Evolutionary conservation across 305 asterid genomes (phyloP), one percentile per base, ranked within the genome.

Genomic region (Andrographis paniculata): DNA sequence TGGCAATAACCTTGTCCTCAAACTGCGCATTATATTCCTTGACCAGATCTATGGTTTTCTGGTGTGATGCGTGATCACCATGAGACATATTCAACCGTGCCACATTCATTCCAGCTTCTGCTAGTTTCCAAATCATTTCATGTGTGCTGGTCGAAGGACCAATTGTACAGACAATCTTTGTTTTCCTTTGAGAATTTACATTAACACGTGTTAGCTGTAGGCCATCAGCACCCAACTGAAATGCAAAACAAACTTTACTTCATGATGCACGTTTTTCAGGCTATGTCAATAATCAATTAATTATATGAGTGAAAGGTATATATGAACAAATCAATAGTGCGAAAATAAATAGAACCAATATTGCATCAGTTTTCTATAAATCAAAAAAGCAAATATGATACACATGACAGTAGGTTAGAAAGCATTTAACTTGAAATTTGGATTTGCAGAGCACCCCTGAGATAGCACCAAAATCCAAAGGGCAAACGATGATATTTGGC

Each of bases 41-140:
- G 62, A 86, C 98, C 43, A 82, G 61, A 65, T 91, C 96, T 47
- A 91, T 80, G 42, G 94, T 83, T 72, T 75, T 83, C 68, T 83
- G 88, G 54, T 91, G 98, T 18, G 96, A 89, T 31, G 94, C 80
- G 60, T 89, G 98, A 64, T 89, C 88, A 31, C 98, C 98, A 30
- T 91, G 98, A 9, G 98, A 91, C 98, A 91, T 91, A 64, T 91
- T 91, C 45, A 86, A 61, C 52, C 95, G 98, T 14, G 98, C 96
- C 53, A 91, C 98, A 30, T 85, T 83, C 96, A 91, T 91, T 70
- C 98, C 98, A 49, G 77, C 63, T 60, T 91, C 95, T 16, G 96
- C 98, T 63, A 91, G 68, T 62, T 86, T 91, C 98, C 96, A 80
- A 52, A 91, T 91, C 98, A 86, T 86, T 41, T 91, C 98, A 7